phyloP scores from a whole-genome alignment of 2,329 filamentous ascomycete species.

The Ascochyta lentis region DNA sequence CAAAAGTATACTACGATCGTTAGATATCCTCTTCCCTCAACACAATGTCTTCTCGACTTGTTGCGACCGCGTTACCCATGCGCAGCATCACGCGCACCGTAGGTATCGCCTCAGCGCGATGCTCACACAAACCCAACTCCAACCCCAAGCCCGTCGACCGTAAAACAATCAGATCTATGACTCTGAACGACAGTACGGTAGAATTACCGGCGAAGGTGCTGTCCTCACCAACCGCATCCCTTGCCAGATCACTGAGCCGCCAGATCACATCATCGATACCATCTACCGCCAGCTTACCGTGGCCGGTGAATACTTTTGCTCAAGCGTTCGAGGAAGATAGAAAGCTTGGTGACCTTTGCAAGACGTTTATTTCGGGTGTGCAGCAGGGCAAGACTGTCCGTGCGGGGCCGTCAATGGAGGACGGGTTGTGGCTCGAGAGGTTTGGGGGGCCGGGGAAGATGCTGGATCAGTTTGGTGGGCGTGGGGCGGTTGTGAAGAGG shows the following conservation, averaged over 20 bases:
- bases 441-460: conserved; percentile 5
- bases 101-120: not conserved
- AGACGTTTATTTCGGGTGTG: not conserved
- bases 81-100: not conserved
- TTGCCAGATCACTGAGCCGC: conserved; percentile 1
- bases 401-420: not conserved
- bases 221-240: not conserved
- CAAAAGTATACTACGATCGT: not conserved
- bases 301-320: not conserved
- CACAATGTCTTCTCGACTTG: conserved; percentile 1
- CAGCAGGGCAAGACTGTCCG: not conserved
- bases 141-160: not conserved
- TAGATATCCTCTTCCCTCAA: not conserved
- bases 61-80: not conserved
- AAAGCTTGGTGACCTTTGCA: not conserved
- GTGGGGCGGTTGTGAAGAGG: not conserved
- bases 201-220: not conserved
- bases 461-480: not conserved
- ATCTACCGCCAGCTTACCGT: not conserved
- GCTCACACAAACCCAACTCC: not conserved
- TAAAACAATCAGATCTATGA: not conserved
- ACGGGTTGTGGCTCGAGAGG: conserved; percentile 9
- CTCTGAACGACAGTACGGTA: not conserved
- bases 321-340: not conserved
- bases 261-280: not conserved